Percentiles rank a stretch among this genome's conserved stretches.
phyloP scores from a whole-genome alignment of 1,139 yeast genomes.

The Debaryomycetaceae sp. region DNA sequence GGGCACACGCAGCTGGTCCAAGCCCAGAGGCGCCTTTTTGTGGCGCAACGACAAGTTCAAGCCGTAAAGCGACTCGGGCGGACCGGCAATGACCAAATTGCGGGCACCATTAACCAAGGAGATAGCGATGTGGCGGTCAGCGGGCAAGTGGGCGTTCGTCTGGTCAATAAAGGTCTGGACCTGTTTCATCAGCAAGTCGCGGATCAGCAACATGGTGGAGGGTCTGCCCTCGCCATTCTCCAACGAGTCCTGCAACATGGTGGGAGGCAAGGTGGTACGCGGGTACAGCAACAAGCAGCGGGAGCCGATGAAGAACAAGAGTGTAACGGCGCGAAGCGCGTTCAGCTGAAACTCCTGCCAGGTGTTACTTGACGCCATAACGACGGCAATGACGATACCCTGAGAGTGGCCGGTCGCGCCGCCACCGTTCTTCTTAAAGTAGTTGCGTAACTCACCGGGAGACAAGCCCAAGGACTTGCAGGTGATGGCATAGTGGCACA shows the following conservation, averaged over 20 bases:
- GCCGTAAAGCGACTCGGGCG: slow-evolving; percentile 98
- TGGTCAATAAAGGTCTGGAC: slow-evolving; percentile 70
- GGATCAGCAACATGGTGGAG: slow-evolving; percentile 91
- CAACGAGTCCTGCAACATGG: slow-evolving; percentile 84
- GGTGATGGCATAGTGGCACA: slow-evolving; percentile 85
- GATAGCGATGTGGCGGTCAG: slow-evolving; percentile 80
- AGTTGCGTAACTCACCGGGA: slow-evolving; percentile 76
- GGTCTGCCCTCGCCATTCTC: slow-evolving; percentile 96
- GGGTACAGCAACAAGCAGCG: slow-evolving; percentile 88
- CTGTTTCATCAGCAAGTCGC: slow-evolving; percentile 74
- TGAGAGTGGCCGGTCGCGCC: slow-evolving; percentile 99
- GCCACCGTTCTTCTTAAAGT: slow-evolving; percentile 24
- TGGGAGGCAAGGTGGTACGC: slow-evolving; percentile 87
- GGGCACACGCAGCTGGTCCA: slow-evolving; percentile 93
- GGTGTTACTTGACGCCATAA: slow-evolving; percentile 73
- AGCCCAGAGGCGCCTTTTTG: slow-evolving; percentile 88
- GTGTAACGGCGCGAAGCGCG: slow-evolving; percentile 68
- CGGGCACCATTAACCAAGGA: slow-evolving; percentile 93
- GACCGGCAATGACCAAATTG: slow-evolving; percentile 92
- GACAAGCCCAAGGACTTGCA: slow-evolving; percentile 75
- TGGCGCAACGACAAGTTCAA: slow-evolving; percentile 84
- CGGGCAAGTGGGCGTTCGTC: slow-evolving; percentile 89
- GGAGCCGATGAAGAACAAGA: slow-evolving; percentile 87
- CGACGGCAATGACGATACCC: slow-evolving; percentile 90
- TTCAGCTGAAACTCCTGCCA: slow-evolving; percentile 76